These are phyloP conservation scores for Aspergillus sp. DNA, from an alignment of 2,329 filamentous ascomycete genomes.

Conservation along the genomic window DNA sequence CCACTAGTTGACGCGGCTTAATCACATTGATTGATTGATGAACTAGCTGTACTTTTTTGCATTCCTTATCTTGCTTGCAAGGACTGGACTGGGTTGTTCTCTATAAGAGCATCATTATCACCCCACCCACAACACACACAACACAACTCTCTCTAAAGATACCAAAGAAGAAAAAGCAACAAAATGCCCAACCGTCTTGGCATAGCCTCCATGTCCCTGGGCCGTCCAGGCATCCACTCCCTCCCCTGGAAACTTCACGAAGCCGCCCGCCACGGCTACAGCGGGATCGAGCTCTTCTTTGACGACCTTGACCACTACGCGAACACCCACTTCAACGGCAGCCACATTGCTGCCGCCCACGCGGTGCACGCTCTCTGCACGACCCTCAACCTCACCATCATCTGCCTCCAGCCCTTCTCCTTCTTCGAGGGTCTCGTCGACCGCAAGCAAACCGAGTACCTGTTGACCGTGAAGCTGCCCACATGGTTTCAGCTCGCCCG, in stretches of 20 bases:
- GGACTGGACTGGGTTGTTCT: not conserved
- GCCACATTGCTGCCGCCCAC: constrained; percentile 28
- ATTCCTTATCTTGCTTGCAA: too few species aligned
- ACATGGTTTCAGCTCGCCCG: constrained; percentile 70
- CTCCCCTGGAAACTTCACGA: constrained; percentile 68
- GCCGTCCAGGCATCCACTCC: constrained; percentile 69
- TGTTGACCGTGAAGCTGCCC: constrained; percentile 62
- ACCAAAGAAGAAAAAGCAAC: not conserved
- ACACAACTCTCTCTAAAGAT: not conserved
- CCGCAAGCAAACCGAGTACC: constrained; percentile 56
- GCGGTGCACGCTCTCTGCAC: constrained; percentile 53
- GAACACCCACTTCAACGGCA: constrained; percentile 24
- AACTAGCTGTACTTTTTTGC: too few species aligned
- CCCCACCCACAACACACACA: not conserved
- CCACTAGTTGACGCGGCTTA: too few species aligned
- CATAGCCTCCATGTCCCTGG: constrained; percentile 77
- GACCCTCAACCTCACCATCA: constrained; percentile 33
- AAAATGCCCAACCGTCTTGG: constrained; percentile 50
- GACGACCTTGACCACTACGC: constrained; percentile 38
- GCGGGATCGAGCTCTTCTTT: constrained; percentile 41
- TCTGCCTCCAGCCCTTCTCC: constrained; percentile 72
- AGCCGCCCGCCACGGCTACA: constrained; percentile 52
- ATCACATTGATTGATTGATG: too few species aligned
- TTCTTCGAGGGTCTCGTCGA: constrained; percentile 75
- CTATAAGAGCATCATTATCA: too few species aligned